Evolutionary conservation across 1,284 basidiomycete species (phyloP).

Genomic region (Wolfiporia cocos): DNA sequence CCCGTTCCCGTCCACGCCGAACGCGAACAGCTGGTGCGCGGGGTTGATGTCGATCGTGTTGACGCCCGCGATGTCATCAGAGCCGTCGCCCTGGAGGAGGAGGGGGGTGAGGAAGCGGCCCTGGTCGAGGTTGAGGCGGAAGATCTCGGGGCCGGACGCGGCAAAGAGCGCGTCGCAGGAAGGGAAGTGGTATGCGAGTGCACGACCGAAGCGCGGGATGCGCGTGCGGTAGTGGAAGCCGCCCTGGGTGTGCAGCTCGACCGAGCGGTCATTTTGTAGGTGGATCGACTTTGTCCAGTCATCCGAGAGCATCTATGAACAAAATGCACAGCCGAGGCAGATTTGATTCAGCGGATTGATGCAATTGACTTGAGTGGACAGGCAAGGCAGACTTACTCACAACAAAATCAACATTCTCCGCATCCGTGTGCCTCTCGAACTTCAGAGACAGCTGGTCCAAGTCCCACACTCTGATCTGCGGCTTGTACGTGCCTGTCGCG

Average conservation of each 20-base stretch:
- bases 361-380: neutral
- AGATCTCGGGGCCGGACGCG: conserved; percentile 76
- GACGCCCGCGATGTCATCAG: conserved; percentile 68
- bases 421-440: conserved; percentile 94
- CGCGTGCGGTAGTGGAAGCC: conserved; percentile 91
- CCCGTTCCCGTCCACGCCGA: conserved; percentile 82
- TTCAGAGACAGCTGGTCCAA: conserved; percentile 90
- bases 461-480: conserved; percentile 96
- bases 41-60: conserved; percentile 94
- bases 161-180: conserved; percentile 60
- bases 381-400: conserved; percentile 59
- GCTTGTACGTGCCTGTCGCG: conserved; percentile 97
- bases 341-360: neutral
- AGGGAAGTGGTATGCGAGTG: conserved; percentile 68
- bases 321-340: conserved; percentile 2
- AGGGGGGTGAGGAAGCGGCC: conserved; percentile 89
- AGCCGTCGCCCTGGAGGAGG: conserved; percentile 47
- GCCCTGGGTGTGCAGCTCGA: conserved; percentile 93
- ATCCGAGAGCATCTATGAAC: conserved; percentile 80
- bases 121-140: conserved; percentile 92
- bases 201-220: conserved; percentile 91
- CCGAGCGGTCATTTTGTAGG: conserved; percentile 91
- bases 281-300: conserved; percentile 99
- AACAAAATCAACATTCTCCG: conserved; percentile 97
- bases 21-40: conserved; percentile 86